phyloP scores from a whole-genome alignment of 768 basidiomycete species.

The Boletus rubescentipes region DNA sequence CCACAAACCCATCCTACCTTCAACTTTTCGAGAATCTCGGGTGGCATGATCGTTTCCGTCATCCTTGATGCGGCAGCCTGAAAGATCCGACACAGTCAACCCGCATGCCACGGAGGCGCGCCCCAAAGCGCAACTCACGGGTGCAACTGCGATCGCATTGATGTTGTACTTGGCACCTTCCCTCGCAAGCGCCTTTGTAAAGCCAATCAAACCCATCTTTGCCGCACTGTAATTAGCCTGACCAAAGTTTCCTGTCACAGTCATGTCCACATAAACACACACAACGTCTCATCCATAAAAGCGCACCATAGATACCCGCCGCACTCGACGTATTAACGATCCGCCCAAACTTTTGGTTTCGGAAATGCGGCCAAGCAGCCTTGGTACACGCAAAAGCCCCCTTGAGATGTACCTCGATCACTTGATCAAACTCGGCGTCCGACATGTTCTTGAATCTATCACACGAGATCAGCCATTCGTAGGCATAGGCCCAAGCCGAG shows the following conservation, averaged over 20 bases:
- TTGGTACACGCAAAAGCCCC: constrained; percentile 91
- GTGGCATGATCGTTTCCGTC: constrained; percentile 95
- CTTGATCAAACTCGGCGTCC: constrained; percentile 90
- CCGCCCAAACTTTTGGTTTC: constrained; percentile 92
- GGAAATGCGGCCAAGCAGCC: constrained; percentile 94
- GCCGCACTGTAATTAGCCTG: constrained; percentile 98
- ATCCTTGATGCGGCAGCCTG: constrained; percentile 92
- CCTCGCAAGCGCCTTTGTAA: constrained; percentile 88
- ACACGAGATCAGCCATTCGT: background rate
- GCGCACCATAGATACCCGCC: constrained; percentile 85
- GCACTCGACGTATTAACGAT: constrained; percentile 94
- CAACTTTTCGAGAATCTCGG: constrained; percentile 87
- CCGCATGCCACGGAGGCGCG: background rate
- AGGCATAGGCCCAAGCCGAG: too few species aligned
- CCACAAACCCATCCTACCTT: constrained; percentile 43
- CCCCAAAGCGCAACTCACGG: constrained; percentile 48
- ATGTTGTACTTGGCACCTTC: constrained; percentile 95
- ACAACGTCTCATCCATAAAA: background rate
- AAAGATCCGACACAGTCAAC: background rate
- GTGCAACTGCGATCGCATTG: constrained; percentile 83
- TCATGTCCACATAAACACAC: background rate
- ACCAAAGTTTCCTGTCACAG: constrained; percentile 78
- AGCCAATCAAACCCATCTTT: constrained; percentile 92
- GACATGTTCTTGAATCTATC: constrained; percentile 91
- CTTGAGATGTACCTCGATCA: constrained; percentile 89